Evolutionary conservation across 345 rosid species (phyloP), one percentile per base, ranked within the genome.

Genomic region (Camelina laxa): DNA sequence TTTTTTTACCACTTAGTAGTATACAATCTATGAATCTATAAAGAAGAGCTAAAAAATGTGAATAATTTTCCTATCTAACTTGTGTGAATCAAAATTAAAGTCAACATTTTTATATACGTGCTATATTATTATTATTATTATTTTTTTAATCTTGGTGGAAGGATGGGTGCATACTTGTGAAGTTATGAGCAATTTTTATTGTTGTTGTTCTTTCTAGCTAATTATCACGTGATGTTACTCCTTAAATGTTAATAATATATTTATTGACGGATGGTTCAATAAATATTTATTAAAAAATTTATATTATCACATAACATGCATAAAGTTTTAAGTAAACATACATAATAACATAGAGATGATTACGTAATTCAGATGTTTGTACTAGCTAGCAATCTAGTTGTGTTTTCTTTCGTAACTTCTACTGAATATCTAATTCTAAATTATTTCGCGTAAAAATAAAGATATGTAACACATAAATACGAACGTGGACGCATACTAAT

Each of bases 211-310:
- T 51, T 60, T 39, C 17, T 14, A 51, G 57, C 57, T 64, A 30
- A 41, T 8, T 36, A 39, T 35, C 16, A 70, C 66, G 19, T 48
- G 75, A 60, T 60, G 51, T 72, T 71, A 35, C 41, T 36, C 60
- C 38, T n/a, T 1, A 49, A 60, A 60, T 49, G 67, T 9, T 71
- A 30, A 22, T 60, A 19, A 0, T n/a, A n/a, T n/a, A n/a, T 51
- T 17, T 62, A 72, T 27, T 9, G 44, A 35, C 44, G 24, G 13
- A 22, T 58, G 17, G 30, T 36, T 59, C 64, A 35, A 58, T 16
- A 33, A 2, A 59, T 17, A 35, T 35, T 0, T 58, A 45, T 44
- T 27, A 30, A 42, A 6, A 19, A 42, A 30, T 14, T 12, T 11
- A 27, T 27, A 44, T 15, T 30, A 44, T 10, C 42, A 21, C 47